Evolutionary conservation across 345 rosid genomes (phyloP).

Genomic region (Sonneratia alba): DNA sequence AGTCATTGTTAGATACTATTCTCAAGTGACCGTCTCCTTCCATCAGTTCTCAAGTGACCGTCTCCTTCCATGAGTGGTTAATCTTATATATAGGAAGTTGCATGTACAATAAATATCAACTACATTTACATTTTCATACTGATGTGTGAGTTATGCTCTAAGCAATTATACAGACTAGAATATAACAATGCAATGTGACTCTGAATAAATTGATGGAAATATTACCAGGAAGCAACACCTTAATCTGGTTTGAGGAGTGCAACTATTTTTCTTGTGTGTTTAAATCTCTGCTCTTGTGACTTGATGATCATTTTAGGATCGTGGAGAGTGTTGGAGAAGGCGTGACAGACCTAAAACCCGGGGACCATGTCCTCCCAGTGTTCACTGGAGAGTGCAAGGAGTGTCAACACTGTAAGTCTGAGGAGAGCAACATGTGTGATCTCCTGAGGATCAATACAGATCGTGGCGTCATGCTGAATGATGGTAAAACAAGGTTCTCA

Average conservation of each 20-base stretch:
- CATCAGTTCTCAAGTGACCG: too few relatives aligned
- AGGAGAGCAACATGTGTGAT: slow-evolving; percentile 28
- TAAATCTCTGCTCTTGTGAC: neutral
- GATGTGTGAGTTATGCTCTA: too few relatives aligned
- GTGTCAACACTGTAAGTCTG: slow-evolving; percentile 23
- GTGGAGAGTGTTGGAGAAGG: slow-evolving; percentile 30
- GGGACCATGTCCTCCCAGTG: slow-evolving; percentile 30
- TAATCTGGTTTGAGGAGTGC: neutral
- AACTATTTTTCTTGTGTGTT: neutral
- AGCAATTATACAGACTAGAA: too few relatives aligned
- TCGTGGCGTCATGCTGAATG: slow-evolving; percentile 23
- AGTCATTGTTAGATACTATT: too few relatives aligned
- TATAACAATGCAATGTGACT: too few relatives aligned
- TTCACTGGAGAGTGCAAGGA: slow-evolving; percentile 30
- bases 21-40: too few relatives aligned
- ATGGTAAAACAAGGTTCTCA: slow-evolving; percentile 25
- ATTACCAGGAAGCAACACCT: too few relatives aligned
- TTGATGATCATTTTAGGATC: slow-evolving; percentile 9
- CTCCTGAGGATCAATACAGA: slow-evolving; percentile 26
- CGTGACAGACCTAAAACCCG: slow-evolving; percentile 18
- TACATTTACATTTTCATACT: too few relatives aligned
- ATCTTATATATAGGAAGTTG: too few relatives aligned
- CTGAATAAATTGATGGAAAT: too few relatives aligned
- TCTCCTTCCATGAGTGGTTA: too few relatives aligned
- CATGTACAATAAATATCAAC: too few relatives aligned